Conservation (phyloP, 2,329 filamentous ascomycete species). For the Colletotrichum liriopes region DNA sequence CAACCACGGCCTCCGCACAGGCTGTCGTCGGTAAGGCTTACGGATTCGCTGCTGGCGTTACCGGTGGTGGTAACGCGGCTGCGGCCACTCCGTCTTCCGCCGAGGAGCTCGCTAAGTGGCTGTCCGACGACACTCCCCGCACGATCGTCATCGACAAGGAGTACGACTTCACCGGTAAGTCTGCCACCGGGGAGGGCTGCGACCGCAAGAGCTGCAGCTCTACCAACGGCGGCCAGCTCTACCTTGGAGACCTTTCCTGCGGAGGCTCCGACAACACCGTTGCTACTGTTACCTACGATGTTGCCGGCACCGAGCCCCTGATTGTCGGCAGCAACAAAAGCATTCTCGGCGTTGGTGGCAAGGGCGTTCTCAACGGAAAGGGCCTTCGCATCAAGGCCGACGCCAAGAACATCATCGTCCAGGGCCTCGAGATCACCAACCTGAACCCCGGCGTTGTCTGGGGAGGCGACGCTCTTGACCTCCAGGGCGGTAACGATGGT, state of each 20-base stretch:
- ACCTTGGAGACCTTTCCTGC: constrained; percentile 35
- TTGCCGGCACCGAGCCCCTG: constrained; percentile 46
- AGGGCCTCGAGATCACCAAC: constrained; percentile 63
- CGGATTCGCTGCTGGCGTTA: constrained; percentile 58
- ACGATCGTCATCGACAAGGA: constrained; percentile 48
- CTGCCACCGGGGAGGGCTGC: constrained; percentile 46
- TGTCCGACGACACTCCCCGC: constrained; percentile 48
- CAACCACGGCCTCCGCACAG: constrained; percentile 46
- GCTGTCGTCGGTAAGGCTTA: constrained; percentile 49
- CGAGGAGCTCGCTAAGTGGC: constrained; percentile 58
- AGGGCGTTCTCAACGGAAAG: constrained; percentile 53
- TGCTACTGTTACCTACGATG: constrained; percentile 49
- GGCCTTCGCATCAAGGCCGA: constrained; percentile 60
- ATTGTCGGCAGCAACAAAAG: constrained; percentile 50
- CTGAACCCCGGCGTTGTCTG: constrained; percentile 60
- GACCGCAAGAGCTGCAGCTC: constrained; percentile 46
- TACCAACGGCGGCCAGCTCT: constrained; percentile 48
- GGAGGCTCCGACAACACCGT: constrained; percentile 43
- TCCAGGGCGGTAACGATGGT: constrained; percentile 48
- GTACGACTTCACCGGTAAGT: constrained; percentile 48
- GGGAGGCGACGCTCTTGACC: constrained; percentile 54
- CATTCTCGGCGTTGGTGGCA: constrained; percentile 46
- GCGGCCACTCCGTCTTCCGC: constrained; percentile 60
- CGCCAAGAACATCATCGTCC: constrained; percentile 66
- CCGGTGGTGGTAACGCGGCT: constrained; percentile 65